Percentiles rank a stretch among this genome's conserved stretches.
Conservation (phyloP, 1,284 basidiomycete species). For the Gymnopus androsaceus region DNA sequence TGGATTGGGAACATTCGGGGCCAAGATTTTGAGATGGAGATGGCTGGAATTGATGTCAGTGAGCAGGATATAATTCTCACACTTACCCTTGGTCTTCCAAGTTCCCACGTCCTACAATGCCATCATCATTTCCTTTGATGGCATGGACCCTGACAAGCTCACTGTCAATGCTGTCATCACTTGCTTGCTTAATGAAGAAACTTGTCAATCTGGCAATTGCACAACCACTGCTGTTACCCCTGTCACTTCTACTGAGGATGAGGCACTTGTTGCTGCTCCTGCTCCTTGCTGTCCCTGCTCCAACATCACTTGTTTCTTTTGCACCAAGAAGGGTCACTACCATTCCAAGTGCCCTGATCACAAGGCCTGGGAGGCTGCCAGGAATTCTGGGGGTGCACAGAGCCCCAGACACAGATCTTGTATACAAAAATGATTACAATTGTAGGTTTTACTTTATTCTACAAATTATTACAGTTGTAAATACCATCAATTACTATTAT, state of each 20-base stretch:
- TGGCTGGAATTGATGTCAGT: conserved; percentile 5
- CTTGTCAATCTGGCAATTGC: conserved; percentile 18
- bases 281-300: background rate
- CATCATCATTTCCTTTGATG: background rate
- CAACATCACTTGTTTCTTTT: conserved; percentile 28
- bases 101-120: background rate
- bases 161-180: conserved; percentile 29
- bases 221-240: background rate
- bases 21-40: background rate
- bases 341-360: conserved; percentile 25
- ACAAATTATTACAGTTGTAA: too few species aligned
- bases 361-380: conserved; percentile 10
- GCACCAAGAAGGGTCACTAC: conserved; percentile 31
- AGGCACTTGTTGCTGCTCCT: background rate
- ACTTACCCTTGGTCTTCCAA: background rate
- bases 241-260: background rate
- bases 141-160: conserved; percentile 24
- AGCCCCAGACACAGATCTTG: too few species aligned
- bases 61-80: background rate
- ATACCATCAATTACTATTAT: too few species aligned
- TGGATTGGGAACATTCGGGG: background rate
- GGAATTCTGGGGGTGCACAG: background rate
- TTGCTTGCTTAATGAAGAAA: conserved; percentile 32
- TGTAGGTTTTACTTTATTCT: too few species aligned
- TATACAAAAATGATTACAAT: too few species aligned